These are phyloP conservation scores for Rhazya stricta DNA, from an alignment of 257 asterid species.

Conservation along the genomic window DNA sequence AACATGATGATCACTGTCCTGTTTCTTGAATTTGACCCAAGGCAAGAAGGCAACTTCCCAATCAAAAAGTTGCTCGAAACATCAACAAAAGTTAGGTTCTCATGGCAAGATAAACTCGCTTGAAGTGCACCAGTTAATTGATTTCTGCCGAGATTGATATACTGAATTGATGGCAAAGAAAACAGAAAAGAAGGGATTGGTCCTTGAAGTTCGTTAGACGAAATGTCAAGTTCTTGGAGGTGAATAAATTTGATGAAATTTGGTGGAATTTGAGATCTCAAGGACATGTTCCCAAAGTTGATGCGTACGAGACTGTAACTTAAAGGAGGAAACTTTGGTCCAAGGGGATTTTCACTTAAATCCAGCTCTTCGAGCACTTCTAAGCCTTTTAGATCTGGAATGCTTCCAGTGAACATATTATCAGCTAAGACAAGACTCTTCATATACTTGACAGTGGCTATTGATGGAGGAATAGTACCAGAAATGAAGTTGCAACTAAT, in stretches of 20 bases:
- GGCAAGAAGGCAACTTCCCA: slow-evolving; percentile 80
- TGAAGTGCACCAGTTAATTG: slow-evolving; percentile 71
- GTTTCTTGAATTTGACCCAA: slow-evolving; percentile 45
- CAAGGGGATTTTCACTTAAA: slow-evolving; percentile 58
- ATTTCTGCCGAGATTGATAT: slow-evolving; percentile 48
- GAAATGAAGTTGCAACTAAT: slow-evolving; percentile 62
- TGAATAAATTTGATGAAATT: slow-evolving; percentile 33
- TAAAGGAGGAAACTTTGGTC: slow-evolving; percentile 62
- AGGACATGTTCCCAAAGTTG: slow-evolving; percentile 46
- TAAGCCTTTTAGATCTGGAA: slow-evolving; percentile 60
- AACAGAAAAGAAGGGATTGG: slow-evolving; percentile 71
- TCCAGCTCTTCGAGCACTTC: slow-evolving; percentile 58
- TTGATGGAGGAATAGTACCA: slow-evolving; percentile 59
- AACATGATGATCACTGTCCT: slow-evolving; percentile 44
- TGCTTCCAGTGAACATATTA: slow-evolving; percentile 65
- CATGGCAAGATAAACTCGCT: slow-evolving; percentile 41
- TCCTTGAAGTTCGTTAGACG: slow-evolving; percentile 67
- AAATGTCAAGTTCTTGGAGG: slow-evolving; percentile 59
- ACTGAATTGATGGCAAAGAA: slow-evolving; percentile 55
- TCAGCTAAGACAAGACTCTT: slow-evolving; percentile 52
- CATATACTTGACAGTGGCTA: slow-evolving; percentile 45
- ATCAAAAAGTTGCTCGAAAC: slow-evolving; percentile 68
- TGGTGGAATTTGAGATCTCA: slow-evolving; percentile 68
- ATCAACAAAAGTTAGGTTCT: slow-evolving; percentile 55
- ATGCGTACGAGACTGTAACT: slow-evolving; percentile 41